Percentiles rank a stretch among this genome's conserved stretches.
Conservation (phyloP, 257 asterid genomes). For the Solanum ossicruentum region DNA sequence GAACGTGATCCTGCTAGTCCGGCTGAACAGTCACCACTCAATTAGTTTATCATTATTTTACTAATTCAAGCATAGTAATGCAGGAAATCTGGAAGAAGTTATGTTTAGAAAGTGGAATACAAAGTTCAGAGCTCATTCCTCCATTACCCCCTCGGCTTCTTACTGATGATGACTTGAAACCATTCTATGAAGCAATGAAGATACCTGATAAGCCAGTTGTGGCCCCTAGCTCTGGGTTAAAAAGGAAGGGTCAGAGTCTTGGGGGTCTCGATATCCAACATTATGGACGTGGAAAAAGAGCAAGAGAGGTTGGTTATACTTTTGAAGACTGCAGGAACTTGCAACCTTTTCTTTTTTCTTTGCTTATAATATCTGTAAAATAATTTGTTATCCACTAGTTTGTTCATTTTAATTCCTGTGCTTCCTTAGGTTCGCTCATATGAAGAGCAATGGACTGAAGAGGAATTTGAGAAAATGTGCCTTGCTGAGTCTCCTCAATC, state of each 20-base stretch:
- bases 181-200: slow-evolving; percentile 84
- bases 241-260: slow-evolving; percentile 63
- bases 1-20: background rate
- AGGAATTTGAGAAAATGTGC: slow-evolving; percentile 91
- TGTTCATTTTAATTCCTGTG: slow-evolving; percentile 3
- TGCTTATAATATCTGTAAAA: background rate
- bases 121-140: slow-evolving; percentile 39
- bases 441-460: slow-evolving; percentile 98
- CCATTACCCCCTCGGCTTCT: slow-evolving; percentile 85
- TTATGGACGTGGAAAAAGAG: slow-evolving; percentile 98
- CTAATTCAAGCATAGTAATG: background rate
- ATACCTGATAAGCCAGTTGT: slow-evolving; percentile 44
- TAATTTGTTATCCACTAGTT: background rate
- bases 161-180: slow-evolving; percentile 63
- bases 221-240: slow-evolving; percentile 46
- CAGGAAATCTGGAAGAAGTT: slow-evolving; percentile 73
- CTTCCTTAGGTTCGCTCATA: slow-evolving; percentile 73
- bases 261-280: slow-evolving; percentile 93
- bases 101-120: slow-evolving; percentile 28
- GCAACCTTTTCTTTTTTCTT: background rate
- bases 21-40: background rate
- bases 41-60: background rate
- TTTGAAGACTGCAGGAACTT: background rate
- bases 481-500: slow-evolving; percentile 78
- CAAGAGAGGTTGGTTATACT: slow-evolving; percentile 71